Evolutionary conservation across 208 protist genomes (phyloP).

Genomic region (Porcisia deanei): DNA sequence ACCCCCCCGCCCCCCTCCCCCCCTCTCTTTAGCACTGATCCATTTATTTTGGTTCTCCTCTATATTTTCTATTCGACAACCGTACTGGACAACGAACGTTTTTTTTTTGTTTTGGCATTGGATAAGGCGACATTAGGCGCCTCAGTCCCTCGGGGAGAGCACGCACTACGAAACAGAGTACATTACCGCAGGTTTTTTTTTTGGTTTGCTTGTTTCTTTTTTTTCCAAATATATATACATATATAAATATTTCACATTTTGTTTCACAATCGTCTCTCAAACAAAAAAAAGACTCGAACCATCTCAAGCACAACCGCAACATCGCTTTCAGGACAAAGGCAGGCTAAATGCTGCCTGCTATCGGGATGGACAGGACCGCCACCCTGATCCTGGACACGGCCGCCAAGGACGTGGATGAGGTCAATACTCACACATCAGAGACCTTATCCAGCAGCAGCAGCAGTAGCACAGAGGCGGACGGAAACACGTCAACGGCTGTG

Average conservation of each 20-base stretch:
- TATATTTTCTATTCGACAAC: not conserved
- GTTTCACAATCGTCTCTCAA: not conserved
- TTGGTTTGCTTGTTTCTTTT: too few species aligned
- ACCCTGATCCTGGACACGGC: not conserved
- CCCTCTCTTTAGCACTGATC: too few species aligned
- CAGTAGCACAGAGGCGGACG: not conserved
- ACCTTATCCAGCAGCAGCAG: slow-evolving; percentile 30
- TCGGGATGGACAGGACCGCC: not conserved
- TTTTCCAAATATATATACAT: not conserved
- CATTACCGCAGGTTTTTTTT: too few species aligned
- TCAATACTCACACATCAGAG: slow-evolving; percentile 28
- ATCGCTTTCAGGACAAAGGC: not conserved
- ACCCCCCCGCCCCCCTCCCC: too few species aligned
- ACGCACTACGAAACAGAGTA: too few species aligned
- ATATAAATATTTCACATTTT: not conserved
- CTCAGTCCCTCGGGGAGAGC: too few species aligned
- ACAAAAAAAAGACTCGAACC: not conserved
- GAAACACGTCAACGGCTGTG: not conserved
- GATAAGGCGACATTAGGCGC: not conserved
- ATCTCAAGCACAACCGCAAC: not conserved
- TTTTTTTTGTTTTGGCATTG: not conserved
- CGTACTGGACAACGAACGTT: not conserved
- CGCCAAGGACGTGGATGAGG: slow-evolving; percentile 24
- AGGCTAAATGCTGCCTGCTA: not conserved
- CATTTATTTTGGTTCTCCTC: too few species aligned